phyloP scores from a whole-genome alignment of 371 early-diverging fungal species.

The Mucor indicus region DNA sequence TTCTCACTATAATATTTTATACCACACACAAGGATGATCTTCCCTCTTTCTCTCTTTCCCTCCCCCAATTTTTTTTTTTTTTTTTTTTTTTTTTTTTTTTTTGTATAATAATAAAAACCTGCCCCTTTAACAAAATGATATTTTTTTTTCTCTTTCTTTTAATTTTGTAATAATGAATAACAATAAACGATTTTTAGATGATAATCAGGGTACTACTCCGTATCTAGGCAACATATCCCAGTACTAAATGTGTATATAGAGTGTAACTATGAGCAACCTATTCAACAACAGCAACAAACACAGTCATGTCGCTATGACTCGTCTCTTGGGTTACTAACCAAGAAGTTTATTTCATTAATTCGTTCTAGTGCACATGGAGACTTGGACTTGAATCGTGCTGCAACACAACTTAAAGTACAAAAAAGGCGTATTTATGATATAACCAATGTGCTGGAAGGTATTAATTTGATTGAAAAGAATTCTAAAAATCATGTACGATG shows the following conservation, averaged over 20 bases:
- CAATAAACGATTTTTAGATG: no score
- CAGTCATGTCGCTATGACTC: slow-evolving; percentile 35
- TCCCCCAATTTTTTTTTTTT: not conserved
- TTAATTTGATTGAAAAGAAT: slow-evolving; percentile 75
- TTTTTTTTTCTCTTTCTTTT: no score
- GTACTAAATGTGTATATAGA: no score
- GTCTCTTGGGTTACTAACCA: slow-evolving; percentile 74
- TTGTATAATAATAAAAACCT: slow-evolving; percentile 3
- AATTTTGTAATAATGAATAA: no score
- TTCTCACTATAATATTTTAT: not conserved
- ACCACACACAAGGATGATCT: no score
- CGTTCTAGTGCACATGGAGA: slow-evolving; percentile 62
- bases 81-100: not conserved
- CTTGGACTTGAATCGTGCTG: slow-evolving; percentile 73
- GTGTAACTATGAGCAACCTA: no score
- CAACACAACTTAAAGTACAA: slow-evolving; percentile 66
- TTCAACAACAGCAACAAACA: not conserved
- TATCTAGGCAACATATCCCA: no score
- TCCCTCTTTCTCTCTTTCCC: slow-evolving; percentile 1
- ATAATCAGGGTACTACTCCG: no score
- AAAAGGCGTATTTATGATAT: slow-evolving; percentile 89
- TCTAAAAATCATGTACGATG: slow-evolving; percentile 80
- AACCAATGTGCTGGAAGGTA: slow-evolving; percentile 83
- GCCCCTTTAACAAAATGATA: no score
- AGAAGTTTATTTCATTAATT: slow-evolving; percentile 69